A percentile compares a stretch with the other conserved stretches of the same genome.
Evolutionary conservation across 108 stramenopile species (phyloP).

Genomic region (Pseudonitzschia multistriata): DNA sequence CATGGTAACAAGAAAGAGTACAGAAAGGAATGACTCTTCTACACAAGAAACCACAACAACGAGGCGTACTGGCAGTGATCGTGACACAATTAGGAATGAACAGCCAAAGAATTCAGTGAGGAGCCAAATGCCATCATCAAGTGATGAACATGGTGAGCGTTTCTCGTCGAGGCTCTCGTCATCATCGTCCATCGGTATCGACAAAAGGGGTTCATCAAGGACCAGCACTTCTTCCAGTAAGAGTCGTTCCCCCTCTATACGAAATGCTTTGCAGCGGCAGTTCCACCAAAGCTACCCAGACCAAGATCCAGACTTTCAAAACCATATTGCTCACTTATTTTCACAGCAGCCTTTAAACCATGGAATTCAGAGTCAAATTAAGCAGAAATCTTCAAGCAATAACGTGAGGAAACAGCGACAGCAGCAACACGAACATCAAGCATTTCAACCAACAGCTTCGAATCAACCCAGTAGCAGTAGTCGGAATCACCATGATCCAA

Average conservation of each 20-base stretch:
- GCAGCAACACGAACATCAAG: neutral
- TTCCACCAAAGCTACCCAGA: conserved; percentile 34
- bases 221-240: neutral
- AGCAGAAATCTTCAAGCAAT: too few species aligned
- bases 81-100: too few species aligned
- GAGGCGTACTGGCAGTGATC: too few species aligned
- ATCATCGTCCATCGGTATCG: too few species aligned
- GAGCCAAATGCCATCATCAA: too few species aligned
- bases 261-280: neutral
- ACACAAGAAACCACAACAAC: too few species aligned
- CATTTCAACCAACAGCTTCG: neutral
- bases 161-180: too few species aligned
- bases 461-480: neutral
- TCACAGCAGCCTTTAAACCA: neutral
- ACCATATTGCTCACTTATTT: neutral
- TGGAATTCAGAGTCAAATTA: neutral
- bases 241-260: neutral
- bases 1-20: too few species aligned
- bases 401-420: neutral
- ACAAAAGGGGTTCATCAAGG: too few species aligned
- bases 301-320: conserved; percentile 40
- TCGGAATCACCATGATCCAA: neutral
- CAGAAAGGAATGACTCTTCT: too few species aligned
- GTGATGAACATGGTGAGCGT: too few species aligned
- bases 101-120: too few species aligned